These are phyloP conservation scores for Sanguinoderma infundibulare DNA, from an alignment of 1,284 basidiomycete genomes.

Conservation along the genomic window DNA sequence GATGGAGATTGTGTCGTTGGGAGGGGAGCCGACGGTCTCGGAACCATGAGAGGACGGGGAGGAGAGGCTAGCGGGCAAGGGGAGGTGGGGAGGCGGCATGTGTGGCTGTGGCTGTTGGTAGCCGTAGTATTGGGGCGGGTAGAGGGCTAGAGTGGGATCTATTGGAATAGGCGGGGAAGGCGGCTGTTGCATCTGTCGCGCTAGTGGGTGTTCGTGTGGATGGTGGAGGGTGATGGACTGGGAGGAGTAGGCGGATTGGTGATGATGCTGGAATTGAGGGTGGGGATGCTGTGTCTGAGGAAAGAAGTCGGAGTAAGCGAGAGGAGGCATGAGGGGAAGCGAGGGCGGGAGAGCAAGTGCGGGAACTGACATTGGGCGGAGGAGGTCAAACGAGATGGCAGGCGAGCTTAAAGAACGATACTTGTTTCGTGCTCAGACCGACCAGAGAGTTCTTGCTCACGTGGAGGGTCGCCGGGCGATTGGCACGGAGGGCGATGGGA, in stretches of 20 bases:
- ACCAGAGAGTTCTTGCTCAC: conserved; percentile 16
- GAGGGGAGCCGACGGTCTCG: conserved; percentile 73
- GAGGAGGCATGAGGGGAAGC: conserved; percentile 30
- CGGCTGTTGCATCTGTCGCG: conserved; percentile 48
- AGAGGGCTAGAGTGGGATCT: conserved; percentile 68
- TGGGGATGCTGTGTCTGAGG: conserved; percentile 29
- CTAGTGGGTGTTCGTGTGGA: conserved; percentile 29
- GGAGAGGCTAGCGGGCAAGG: conserved; percentile 37
- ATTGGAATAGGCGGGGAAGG: conserved; percentile 64
- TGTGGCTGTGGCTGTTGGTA: conserved; percentile 45
- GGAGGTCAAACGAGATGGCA: conserved; percentile 19
- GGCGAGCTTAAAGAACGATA: conserved; percentile 26
- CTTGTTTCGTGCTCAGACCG: conserved; percentile 12
- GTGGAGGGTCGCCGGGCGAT: conserved; percentile 18
- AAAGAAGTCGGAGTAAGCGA: conserved; percentile 45
- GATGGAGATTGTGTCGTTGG: conserved; percentile 61
- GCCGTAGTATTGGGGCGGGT: conserved; percentile 60
- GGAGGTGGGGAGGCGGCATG: conserved; percentile 34
- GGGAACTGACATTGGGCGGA: conserved; percentile 27
- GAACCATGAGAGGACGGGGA: conserved; percentile 76
- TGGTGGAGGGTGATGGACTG: conserved; percentile 34
- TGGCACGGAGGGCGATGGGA: conserved; percentile 14
- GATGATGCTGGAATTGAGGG: conserved; percentile 7
- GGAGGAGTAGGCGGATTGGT: conserved; percentile 33
- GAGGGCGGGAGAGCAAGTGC: conserved; percentile 15